phyloP scores from a whole-genome alignment of 2,329 filamentous ascomycete genomes.

The Exophiala xenobiotica region DNA sequence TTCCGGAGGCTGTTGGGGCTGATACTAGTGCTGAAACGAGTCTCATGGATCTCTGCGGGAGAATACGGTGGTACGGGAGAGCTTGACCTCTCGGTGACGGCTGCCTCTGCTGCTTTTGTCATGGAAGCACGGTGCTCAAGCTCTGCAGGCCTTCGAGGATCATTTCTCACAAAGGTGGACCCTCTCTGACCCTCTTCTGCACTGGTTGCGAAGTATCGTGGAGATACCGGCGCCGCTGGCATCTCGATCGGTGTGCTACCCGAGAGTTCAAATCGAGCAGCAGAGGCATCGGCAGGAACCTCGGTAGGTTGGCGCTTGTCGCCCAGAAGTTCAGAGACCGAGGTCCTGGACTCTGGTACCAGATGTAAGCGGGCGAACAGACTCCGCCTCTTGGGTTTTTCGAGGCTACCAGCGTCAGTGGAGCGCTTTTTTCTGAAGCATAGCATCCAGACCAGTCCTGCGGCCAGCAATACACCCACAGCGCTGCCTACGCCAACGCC shows the following conservation, averaged over 20 bases:
- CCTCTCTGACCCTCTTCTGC: conserved; percentile 7
- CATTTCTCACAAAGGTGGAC: conserved; percentile 18
- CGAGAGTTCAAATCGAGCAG: conserved; percentile 29
- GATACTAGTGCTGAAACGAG: conserved; percentile 23
- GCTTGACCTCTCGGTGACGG: conserved; percentile 17
- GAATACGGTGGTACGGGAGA: conserved; percentile 30
- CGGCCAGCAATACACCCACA: conserved; percentile 20
- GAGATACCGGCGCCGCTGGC: conserved; percentile 28
- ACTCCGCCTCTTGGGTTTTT: conserved; percentile 23
- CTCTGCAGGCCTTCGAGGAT: conserved; percentile 26
- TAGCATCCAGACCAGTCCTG: conserved; percentile 27
- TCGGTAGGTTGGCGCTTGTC: conserved; percentile 32
- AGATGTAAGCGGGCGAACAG: conserved; percentile 19
- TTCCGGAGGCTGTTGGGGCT: conserved; percentile 26
- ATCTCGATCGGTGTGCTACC: conserved; percentile 28
- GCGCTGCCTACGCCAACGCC: conserved; percentile 33
- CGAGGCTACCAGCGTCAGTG: background rate
- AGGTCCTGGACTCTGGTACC: conserved; percentile 20
- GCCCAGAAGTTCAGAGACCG: conserved; percentile 31
- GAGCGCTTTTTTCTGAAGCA: conserved; percentile 14
- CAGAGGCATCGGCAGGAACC: conserved; percentile 30
- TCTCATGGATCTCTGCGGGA: conserved; percentile 19
- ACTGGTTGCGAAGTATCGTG: conserved; percentile 18
- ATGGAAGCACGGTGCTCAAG: conserved; percentile 21
- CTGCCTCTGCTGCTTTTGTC: conserved; percentile 22